Percentiles rank a stretch among this genome's conserved stretches.
These are phyloP conservation scores for Piromyces sp. DNA, from an alignment of 192 early-diverging fungal genomes.

Conservation along the genomic window DNA sequence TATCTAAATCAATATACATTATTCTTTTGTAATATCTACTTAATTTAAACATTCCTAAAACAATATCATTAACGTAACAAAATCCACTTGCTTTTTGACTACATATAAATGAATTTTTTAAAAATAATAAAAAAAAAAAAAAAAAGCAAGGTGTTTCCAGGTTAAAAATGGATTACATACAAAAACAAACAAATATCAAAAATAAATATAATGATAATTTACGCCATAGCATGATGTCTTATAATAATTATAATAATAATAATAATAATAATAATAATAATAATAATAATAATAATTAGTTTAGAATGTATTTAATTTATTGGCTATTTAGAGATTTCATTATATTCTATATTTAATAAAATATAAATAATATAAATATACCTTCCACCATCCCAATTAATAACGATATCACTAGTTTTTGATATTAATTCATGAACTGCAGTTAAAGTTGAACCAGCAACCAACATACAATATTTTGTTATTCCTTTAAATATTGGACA, in stretches of 20 bases:
- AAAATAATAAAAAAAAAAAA: neutral
- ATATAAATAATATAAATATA: neutral
- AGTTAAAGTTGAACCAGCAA: neutral
- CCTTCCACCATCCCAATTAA: neutral
- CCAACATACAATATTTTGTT: neutral
- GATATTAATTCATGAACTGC: neutral
- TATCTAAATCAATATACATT: slow-evolving; percentile 91
- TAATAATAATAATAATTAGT: too few species aligned
- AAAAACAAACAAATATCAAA: too few species aligned
- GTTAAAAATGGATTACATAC: too few species aligned
- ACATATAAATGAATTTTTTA: neutral
- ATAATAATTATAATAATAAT: too few species aligned
- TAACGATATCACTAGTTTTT: neutral
- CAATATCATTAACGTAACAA: slow-evolving; percentile 97
- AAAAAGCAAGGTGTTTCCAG: too few species aligned
- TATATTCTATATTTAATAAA: too few species aligned
- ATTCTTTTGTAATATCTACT: slow-evolving; percentile 56
- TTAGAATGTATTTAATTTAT: too few species aligned
- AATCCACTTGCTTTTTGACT: slow-evolving; percentile 73
- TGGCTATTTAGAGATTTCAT: too few species aligned
- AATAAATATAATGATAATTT: neutral
- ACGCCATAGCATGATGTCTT: neutral
- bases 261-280: too few species aligned
- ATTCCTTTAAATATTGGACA: neutral
- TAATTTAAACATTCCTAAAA: slow-evolving; percentile 76